Evolutionary conservation across 208 protist genomes (phyloP), one percentile per base, ranked within the genome.

Genomic region (Leishmania aethiopica): DNA sequence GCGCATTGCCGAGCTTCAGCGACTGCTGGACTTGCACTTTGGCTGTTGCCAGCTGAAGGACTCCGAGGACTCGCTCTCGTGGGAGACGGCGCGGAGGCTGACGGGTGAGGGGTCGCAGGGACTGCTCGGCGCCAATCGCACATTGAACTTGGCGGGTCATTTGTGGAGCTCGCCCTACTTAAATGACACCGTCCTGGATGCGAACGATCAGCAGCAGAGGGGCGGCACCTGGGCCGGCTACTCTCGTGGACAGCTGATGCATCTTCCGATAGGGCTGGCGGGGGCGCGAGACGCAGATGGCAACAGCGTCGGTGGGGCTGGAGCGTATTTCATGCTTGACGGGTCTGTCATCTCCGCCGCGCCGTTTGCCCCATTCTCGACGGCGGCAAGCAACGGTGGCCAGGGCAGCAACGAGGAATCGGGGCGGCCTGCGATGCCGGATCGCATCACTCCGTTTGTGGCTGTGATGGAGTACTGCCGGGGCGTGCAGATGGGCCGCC

Each of bases 391-490:
- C 62, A 47, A 28, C 13, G 60, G 15, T 73, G 77, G 17, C n/a
- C 66, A 45, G 51, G 72, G 35, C 28, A 45, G 19, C 17, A 19
- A 22, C 22, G 70, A 53, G 3, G 70, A 53, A 22, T 17, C 70
- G 1, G 47, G 42, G 19, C 47, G 13, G 35, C 45, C 59, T 1
- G 55, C 51, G 13, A 62, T 28, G 55, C 4, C 7, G 19, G 35
- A 57, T 25, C 28, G 64, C 64, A 71, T 78, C 28, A 82, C 85
- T 37, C 89, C 88, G 77, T 89, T 87, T 57, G 87, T 84, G 32
- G 88, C 93, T 0, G 93, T 93, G 62, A 85, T 93, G 83, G 89
- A 94, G 40, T 96, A 94, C 85, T 90, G 80, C 75, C 81, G 80
- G n/a, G 91, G 91, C 19, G 93, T 94, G 74, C 93, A 94, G 82